Base-by-base conservation (phyloP, 306 rosid species). In the Astragalus glycyphyllos region DNA sequence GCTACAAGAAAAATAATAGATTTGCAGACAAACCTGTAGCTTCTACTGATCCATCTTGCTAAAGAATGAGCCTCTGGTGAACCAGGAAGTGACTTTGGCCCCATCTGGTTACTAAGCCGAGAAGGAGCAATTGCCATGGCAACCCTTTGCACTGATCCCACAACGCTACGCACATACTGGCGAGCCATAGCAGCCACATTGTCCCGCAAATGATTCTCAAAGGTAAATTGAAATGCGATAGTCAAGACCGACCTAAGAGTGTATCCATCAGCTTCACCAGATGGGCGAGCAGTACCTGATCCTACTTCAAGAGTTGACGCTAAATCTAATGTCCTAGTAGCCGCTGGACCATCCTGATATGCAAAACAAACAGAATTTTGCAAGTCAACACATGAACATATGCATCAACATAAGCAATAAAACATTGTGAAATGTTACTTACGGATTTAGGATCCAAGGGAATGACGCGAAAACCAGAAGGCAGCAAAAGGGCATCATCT, bases 121-220 rank as follows among this genome's bases (percentile, higher is more conserved):
- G 97, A 89, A 3, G 99, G 99, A 68, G 99, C 84, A 60, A 94
- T 94, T 13, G 97, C 99, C 99, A 91, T 94, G 63, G 99, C 95
- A 71, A 94, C 99, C 73, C 99, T 86, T 77, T 94, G 99, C 60
- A 94, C 99, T 3, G 99, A 91, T 64, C 88, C 96, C 29, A 94
- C 97, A 61, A 94, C 92, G 65, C 92, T 79, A 2, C 99, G 97
- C 63, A 94, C 96, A 11, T 89, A 94, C 71, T 94, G 99, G 45
- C 99, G 99, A 59, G 99, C 99, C 99, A 94, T 94, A 4, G 95
- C 91, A 77, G 99, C 97, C 37, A 94, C 99, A 76, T 77, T 94
- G 80, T 94, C 99, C 3, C 88, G 86, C 46, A 79, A 9, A 76
- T 91, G 96, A 76, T 86, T 87, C 90, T 94, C 99, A 35, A 86